Percentiles rank a stretch among this genome's conserved stretches.
Conservation (phyloP, 495 filamentous ascomycete species). For the Penicillium arizonense region DNA sequence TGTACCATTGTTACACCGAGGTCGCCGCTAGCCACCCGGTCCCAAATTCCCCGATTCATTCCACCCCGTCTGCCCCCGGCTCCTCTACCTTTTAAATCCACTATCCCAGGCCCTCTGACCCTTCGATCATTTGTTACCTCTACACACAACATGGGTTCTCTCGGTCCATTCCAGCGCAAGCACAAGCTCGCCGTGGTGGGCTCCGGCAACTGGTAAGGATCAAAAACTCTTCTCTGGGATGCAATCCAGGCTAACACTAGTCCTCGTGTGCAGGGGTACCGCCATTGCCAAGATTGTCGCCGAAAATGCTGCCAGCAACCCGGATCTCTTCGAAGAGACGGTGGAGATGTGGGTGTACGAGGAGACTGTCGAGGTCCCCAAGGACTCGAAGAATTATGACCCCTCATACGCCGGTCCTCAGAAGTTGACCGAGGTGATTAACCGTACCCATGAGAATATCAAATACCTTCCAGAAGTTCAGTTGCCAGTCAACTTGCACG, state of each 20-base stretch:
- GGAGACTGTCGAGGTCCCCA: constrained; percentile 75
- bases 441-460: constrained; percentile 89
- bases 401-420: constrained; percentile 59
- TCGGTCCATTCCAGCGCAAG: constrained; percentile 56
- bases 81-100: constrained; percentile 21
- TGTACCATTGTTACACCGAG: constrained; percentile 19
- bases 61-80: constrained; percentile 21
- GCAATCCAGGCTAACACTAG: not conserved
- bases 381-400: constrained; percentile 60
- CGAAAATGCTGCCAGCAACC: constrained; percentile 78
- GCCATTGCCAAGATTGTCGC: constrained; percentile 96
- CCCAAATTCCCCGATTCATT: constrained; percentile 8
- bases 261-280: constrained; percentile 64
- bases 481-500: constrained; percentile 83
- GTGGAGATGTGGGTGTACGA: constrained; percentile 99
- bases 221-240: not conserved
- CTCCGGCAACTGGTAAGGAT: constrained; percentile 87
- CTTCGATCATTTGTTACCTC: constrained; percentile 22
- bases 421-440: constrained; percentile 90
- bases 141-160: constrained; percentile 39
- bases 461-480: constrained; percentile 89
- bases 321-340: constrained; percentile 76
- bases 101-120: constrained; percentile 12
- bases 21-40: constrained; percentile 24
- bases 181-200: constrained; percentile 95